phyloP scores from a whole-genome alignment of 306 rosid genomes.

The Cucumis melo region DNA sequence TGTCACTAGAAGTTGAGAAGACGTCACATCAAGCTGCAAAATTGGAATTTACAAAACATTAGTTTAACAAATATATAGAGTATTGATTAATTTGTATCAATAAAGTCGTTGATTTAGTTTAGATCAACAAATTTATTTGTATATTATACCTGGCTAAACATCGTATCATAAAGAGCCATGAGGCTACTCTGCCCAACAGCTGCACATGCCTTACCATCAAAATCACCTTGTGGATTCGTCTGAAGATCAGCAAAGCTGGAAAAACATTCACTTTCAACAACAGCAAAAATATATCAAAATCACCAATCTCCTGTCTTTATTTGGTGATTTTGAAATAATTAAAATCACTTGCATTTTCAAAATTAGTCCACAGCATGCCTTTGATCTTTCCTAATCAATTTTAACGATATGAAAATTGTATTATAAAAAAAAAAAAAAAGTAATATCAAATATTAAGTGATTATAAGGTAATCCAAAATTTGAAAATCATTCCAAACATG shows the following conservation, averaged over 20 bases:
- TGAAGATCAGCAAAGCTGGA: constrained; percentile 81
- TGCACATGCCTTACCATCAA: constrained; percentile 90
- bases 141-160: constrained; percentile 65
- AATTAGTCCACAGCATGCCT: no score
- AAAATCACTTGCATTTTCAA: no score
- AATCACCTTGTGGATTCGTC: constrained; percentile 45
- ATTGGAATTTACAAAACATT: background rate
- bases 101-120: background rate
- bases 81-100: background rate
- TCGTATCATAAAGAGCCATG: constrained; percentile 89
- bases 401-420: no score
- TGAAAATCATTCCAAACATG: no score
- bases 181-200: constrained; percentile 92
- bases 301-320: no score
- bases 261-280: background rate
- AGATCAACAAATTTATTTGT: background rate
- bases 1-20: constrained; percentile 89
- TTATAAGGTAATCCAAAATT: no score
- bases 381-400: no score
- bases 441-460: no score
- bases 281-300: no score
- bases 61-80: background rate
- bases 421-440: no score
- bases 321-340: no score
- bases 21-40: constrained; percentile 83